Percentiles rank a stretch among this genome's conserved stretches.
Conservation (phyloP, 2,329 filamentous ascomycete genomes). For the Curvularia sp. region DNA sequence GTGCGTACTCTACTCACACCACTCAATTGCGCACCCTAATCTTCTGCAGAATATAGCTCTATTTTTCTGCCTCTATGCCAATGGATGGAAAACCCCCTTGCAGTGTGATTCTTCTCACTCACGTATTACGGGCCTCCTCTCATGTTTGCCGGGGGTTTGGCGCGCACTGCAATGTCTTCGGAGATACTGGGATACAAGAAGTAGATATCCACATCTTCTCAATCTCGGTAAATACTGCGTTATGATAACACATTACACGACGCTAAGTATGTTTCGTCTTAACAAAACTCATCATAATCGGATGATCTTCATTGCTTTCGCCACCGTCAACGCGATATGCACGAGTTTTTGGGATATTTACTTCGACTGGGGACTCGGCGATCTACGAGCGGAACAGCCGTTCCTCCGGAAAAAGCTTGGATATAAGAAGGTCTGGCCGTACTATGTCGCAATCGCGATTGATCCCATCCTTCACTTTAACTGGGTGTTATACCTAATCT, state of each 20-base stretch:
- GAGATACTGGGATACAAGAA: slow-evolving; percentile 82
- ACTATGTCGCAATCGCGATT: slow-evolving; percentile 80
- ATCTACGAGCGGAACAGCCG: not conserved
- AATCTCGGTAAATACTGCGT: slow-evolving; percentile 88
- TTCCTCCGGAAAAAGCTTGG: not conserved
- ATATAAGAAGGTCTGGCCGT: slow-evolving; percentile 65
- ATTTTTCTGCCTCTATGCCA: slow-evolving; percentile 90
- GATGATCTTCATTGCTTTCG: slow-evolving; percentile 82
- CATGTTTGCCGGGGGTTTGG: slow-evolving; percentile 81
- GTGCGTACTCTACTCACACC: slow-evolving; percentile 58
- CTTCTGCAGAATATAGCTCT: slow-evolving; percentile 74
- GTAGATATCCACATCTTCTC: slow-evolving; percentile 85
- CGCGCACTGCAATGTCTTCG: slow-evolving; percentile 85
- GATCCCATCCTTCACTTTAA: slow-evolving; percentile 85
- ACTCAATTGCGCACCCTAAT: not conserved
- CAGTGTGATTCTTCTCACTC: slow-evolving; percentile 85
- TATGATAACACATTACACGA: slow-evolving; percentile 65
- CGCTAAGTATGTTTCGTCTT: not conserved
- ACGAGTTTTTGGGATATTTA: not conserved
- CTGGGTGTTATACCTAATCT: slow-evolving; percentile 92
- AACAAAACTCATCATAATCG: slow-evolving; percentile 75
- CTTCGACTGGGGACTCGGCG: not conserved
- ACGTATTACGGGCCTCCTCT: slow-evolving; percentile 81
- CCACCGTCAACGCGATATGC: slow-evolving; percentile 68
- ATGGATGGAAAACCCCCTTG: slow-evolving; percentile 71